A percentile compares a stretch with the other conserved stretches of the same genome.
phyloP scores from a whole-genome alignment of 805 yeast species.

The Cyberlindnera sargentensis region DNA sequence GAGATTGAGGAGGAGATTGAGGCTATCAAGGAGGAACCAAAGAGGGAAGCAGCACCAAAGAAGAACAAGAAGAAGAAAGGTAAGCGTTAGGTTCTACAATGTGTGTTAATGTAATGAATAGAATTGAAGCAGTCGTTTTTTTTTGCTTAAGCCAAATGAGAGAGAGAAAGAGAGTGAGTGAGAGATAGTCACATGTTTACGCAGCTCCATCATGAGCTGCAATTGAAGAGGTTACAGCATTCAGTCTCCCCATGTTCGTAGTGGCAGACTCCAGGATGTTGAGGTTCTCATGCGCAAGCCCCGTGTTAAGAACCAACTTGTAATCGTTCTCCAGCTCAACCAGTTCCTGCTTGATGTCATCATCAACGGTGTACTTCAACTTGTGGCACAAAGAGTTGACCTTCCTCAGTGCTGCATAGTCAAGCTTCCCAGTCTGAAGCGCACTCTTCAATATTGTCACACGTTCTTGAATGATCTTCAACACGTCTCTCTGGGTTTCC shows the following conservation, averaged over 20 bases:
- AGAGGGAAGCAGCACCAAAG: slow-evolving; percentile 8
- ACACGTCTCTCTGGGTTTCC: slow-evolving; percentile 6
- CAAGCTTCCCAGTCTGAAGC: neutral
- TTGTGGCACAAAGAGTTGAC: slow-evolving; percentile 17
- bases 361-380: slow-evolving; percentile 15
- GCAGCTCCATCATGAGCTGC: too few relatives aligned
- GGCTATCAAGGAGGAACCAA: slow-evolving; percentile 3
- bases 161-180: too few relatives aligned
- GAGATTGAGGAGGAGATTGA: slow-evolving; percentile 16
- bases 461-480: slow-evolving; percentile 4
- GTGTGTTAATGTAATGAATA: neutral
- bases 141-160: neutral
- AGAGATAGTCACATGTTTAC: too few relatives aligned
- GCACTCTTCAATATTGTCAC: slow-evolving; percentile 1
- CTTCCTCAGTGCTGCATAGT: slow-evolving; percentile 10
- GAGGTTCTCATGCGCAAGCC: slow-evolving; percentile 12
- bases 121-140: neutral
- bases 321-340: slow-evolving; percentile 20
- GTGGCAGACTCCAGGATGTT: slow-evolving; percentile 4
- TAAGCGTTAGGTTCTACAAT: slow-evolving; percentile 9
- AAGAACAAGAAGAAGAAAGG: slow-evolving; percentile 23
- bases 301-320: slow-evolving; percentile 14
- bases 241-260: neutral
- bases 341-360: slow-evolving; percentile 8
- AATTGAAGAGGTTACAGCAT: too few relatives aligned